Conservation (phyloP, 2,329 filamentous ascomycete species). For the Colletotrichum costaricense region DNA sequence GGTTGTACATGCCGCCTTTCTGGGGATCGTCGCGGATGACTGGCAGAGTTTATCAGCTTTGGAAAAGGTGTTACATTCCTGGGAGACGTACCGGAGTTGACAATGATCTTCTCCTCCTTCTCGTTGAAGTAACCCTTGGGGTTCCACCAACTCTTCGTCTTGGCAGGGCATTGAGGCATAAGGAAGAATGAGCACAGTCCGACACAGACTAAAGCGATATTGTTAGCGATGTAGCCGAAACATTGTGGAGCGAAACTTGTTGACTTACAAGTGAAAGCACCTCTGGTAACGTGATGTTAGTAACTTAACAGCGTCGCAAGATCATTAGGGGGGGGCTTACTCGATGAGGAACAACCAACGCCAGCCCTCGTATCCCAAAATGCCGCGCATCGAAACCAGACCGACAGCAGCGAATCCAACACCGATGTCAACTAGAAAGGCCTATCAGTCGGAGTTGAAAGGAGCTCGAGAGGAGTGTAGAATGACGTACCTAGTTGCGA, state of each 20-base stretch:
- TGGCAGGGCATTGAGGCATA: slow-evolving; percentile 45
- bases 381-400: slow-evolving; percentile 64
- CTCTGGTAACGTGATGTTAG: slow-evolving; percentile 39
- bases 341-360: slow-evolving; percentile 63
- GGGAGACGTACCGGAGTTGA: slow-evolving; percentile 57
- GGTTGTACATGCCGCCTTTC: slow-evolving; percentile 68
- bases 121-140: slow-evolving; percentile 68
- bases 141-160: slow-evolving; percentile 58
- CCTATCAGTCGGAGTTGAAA: background rate
- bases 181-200: slow-evolving; percentile 51
- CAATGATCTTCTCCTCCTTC: slow-evolving; percentile 67
- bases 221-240: slow-evolving; percentile 53
- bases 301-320: background rate
- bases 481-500: slow-evolving; percentile 41
- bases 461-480: accelerated
- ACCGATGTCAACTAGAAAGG: slow-evolving; percentile 52
- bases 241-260: background rate
- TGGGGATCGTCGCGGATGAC: slow-evolving; percentile 66
- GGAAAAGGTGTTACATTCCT: accelerated
- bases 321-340: slow-evolving; percentile 36
- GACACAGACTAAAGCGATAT: slow-evolving; percentile 54
- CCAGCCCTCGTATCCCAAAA: slow-evolving; percentile 65
- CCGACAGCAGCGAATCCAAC: slow-evolving; percentile 68
- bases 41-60: slow-evolving; percentile 28
- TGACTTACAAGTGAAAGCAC: slow-evolving; percentile 45